Conservation (phyloP, 352 stramenopile species). For the Phytophthora macrochlamydospora region DNA sequence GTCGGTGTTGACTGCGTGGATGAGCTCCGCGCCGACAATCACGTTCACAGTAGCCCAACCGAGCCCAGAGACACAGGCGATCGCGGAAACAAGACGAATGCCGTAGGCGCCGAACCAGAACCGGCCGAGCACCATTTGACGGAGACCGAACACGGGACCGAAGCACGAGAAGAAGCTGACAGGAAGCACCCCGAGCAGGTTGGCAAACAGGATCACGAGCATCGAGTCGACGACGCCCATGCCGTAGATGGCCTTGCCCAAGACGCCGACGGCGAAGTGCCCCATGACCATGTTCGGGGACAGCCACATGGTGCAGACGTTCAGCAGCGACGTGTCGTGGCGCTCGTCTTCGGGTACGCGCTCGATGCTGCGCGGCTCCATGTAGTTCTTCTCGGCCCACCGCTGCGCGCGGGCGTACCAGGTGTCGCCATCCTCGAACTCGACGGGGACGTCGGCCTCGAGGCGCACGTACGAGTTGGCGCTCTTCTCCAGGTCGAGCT, state of each 20-base stretch:
- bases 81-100: slow-evolving; percentile 22
- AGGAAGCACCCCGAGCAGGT: slow-evolving; percentile 19
- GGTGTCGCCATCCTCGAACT: slow-evolving; percentile 29
- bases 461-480: slow-evolving; percentile 32
- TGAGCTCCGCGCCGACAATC: slow-evolving; percentile 47
- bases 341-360: slow-evolving; percentile 28
- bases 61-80: slow-evolving; percentile 33
- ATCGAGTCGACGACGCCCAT: slow-evolving; percentile 27
- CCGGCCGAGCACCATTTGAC: slow-evolving; percentile 27
- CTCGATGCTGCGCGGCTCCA: slow-evolving; percentile 34
- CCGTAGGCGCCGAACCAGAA: slow-evolving; percentile 30
- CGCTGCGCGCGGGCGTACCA: slow-evolving; percentile 28
- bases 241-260: slow-evolving; percentile 27
- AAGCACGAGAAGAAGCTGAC: slow-evolving; percentile 25
- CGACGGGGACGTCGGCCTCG: slow-evolving; percentile 22
- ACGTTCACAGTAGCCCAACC: slow-evolving; percentile 50
- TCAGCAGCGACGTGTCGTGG: slow-evolving; percentile 20
- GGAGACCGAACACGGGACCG: slow-evolving; percentile 19
- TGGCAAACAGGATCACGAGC: slow-evolving; percentile 29
- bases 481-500: slow-evolving; percentile 26
- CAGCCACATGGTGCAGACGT: slow-evolving; percentile 31
- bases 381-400: slow-evolving; percentile 35
- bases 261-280: slow-evolving; percentile 23
- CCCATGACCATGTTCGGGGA: slow-evolving; percentile 35
- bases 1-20: slow-evolving; percentile 42